Conservation (phyloP, 345 rosid genomes). For the Excoecaria agallocha region DNA sequence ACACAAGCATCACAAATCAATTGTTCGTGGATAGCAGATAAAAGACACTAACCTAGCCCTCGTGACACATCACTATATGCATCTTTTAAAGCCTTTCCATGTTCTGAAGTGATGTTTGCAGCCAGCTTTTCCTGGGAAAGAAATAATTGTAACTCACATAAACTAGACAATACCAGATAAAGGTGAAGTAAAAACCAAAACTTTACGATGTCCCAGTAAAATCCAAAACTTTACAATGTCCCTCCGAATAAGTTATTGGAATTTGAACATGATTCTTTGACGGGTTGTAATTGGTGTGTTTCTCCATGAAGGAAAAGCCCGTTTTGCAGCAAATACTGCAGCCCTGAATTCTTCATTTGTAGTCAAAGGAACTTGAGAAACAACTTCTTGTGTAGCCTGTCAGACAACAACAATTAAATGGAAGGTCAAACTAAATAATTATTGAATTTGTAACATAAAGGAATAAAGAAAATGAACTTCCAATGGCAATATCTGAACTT, state of each 20-base stretch:
- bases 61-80: constrained; percentile 41
- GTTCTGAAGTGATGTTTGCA: constrained; percentile 51
- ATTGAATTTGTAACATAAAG: constrained; percentile 1
- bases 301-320: constrained; percentile 58
- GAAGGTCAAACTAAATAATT: not conserved
- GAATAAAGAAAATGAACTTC: constrained; percentile 7
- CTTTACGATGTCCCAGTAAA: constrained; percentile 49
- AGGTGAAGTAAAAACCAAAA: not conserved
- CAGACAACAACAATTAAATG: not conserved
- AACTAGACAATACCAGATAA: constrained; percentile 6
- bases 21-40: constrained; percentile 1
- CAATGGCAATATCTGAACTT: constrained; percentile 28
- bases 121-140: constrained; percentile 54
- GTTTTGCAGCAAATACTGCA: constrained; percentile 64
- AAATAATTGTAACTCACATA: constrained; percentile 4
- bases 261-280: constrained; percentile 66
- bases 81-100: constrained; percentile 52
- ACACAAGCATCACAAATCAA: constrained; percentile 15
- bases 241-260: constrained; percentile 62
- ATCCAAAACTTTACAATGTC: constrained; percentile 40
- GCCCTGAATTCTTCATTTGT: constrained; percentile 65
- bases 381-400: constrained; percentile 61
- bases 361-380: constrained; percentile 65
- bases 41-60: constrained; percentile 46
- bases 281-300: constrained; percentile 48